Evolutionary conservation across 441 rosid genomes (phyloP).

Genomic region (Lepidium campestre): DNA sequence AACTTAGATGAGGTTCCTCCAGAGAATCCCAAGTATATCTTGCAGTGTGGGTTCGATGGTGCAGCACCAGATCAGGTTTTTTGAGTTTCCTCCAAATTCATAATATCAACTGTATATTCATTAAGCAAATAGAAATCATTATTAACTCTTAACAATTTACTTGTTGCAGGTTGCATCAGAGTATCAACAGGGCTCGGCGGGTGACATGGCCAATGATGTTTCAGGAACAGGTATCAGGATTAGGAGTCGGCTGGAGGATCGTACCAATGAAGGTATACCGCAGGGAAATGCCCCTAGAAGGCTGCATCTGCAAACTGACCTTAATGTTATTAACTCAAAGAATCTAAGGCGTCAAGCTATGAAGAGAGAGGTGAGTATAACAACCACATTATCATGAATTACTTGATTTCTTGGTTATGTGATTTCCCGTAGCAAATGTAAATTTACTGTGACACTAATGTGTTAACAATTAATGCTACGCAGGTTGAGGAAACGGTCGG

Average conservation of each 20-base stretch:
- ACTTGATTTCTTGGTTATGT: neutral
- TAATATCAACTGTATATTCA: neutral
- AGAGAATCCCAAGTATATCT: neutral
- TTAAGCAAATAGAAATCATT: neutral
- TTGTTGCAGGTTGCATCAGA: conserved; percentile 12
- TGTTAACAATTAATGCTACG: conserved; percentile 6
- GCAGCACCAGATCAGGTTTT: conserved; percentile 33
- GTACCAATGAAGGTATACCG: neutral
- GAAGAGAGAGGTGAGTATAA: conserved; percentile 49
- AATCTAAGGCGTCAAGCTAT: conserved; percentile 16
- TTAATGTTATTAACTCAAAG: conserved; percentile 19
- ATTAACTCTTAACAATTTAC: neutral
- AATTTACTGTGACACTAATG: neutral
- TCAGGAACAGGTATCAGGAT: conserved; percentile 39
- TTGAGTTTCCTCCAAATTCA: conserved; percentile 2
- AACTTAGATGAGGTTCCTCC: conserved; percentile 24
- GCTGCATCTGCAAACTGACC: conserved; percentile 40
- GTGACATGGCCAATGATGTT: conserved; percentile 19
- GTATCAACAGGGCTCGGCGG: conserved; percentile 10
- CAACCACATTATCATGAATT: neutral
- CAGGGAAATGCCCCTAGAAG: conserved; percentile 70
- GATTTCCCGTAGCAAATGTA: neutral
- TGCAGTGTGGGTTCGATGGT: conserved; percentile 3
- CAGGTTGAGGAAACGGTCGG: conserved; percentile 10
- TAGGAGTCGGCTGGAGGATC: conserved; percentile 33